Base-by-base conservation (phyloP, 2,329 filamentous ascomycete genomes). In the Penicillium sp. region DNA sequence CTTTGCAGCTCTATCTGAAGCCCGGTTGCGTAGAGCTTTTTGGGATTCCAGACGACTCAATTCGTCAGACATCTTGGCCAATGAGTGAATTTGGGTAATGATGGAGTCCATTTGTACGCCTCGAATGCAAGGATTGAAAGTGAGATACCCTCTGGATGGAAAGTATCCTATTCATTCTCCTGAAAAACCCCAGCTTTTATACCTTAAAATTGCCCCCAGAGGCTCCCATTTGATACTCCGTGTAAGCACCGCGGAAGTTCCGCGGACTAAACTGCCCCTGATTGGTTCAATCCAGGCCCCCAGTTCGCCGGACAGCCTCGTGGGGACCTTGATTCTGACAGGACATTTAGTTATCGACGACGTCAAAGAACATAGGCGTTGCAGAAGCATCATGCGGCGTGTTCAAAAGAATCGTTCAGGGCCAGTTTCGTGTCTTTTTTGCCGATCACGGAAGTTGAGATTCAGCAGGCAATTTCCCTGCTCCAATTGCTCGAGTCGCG, bases 391-490 rank as follows among this genome's bases (percentile, higher is more conserved):
- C 2, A 64, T 67, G 62, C 17, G 41, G 39, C 61, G 64, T 3
- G 42, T 67, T 25, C 61, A 59, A 25, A 67, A 63, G 34, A 25
- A 55, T 28, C 53, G 37, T 14, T 14, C 41, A 4, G 50, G 31
- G 1, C 74, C 74, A 1, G 70, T 77, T 5, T 76, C 73, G 0
- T 76, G 74, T 54, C 66, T 70, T 12, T 75, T 73, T 39, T 77
- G 74, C 57, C 68, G 74, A 17, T 61, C 66, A 58, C 69, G 73
- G 57, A 75, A 83, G 79, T 79, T 84, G 52, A 82, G 81, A 69
- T 84, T 82, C 69, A 81, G 82, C 64, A 78, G 81, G 15, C 77
- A 78, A 57, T 74, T 78, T 15, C 82, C 82, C 2, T 84, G 82
- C 63, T 76, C 78, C 10, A 78, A 80, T 60, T 84, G 82, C 63